These are phyloP conservation scores for grape (Vitis vinifera) DNA, from an alignment of 164 flowering plant genomes.

Conservation along the genomic window ASM3070453v1 NC_081822.1:618501-619000, in stretches of 20 bases:
- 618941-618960: slow-evolving; percentile 90
- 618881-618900: slow-evolving; percentile 87
- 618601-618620: slow-evolving; percentile 96
- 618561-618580: slow-evolving; percentile 42
- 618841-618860: slow-evolving; percentile 89
- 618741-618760: slow-evolving; percentile 70
- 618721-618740: slow-evolving; percentile 96
- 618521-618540: slow-evolving; percentile 48
- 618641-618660: slow-evolving; percentile 71
- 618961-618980: slow-evolving; percentile 75
- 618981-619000: slow-evolving; percentile 63
- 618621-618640: slow-evolving; percentile 77
- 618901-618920: slow-evolving; percentile 93
- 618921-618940: slow-evolving; percentile 67
- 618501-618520: no score
- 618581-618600: slow-evolving; percentile 89
- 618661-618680: slow-evolving; percentile 95
- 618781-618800: slow-evolving; percentile 88
- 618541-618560: slow-evolving; percentile 77
- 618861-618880: slow-evolving; percentile 84
- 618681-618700: slow-evolving; percentile 70
- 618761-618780: slow-evolving; percentile 87
- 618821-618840: slow-evolving; percentile 89
- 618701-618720: slow-evolving; percentile 81
- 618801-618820: slow-evolving; percentile 92